Conservation (phyloP, 208 protist genomes). For the Crithidia fasciculata region DNA sequence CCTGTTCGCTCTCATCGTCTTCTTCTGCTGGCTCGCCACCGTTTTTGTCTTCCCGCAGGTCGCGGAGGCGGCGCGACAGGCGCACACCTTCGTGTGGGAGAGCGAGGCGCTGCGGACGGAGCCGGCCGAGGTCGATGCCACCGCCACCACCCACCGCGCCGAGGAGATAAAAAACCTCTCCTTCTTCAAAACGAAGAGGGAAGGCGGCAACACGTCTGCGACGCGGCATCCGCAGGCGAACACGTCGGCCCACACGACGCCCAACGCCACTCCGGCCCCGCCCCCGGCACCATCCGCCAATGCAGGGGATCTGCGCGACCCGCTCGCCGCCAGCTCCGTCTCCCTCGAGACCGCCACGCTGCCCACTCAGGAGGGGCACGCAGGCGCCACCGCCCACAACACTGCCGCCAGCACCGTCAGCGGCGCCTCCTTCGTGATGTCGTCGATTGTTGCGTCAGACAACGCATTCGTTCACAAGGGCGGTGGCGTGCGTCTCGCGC, state of each 20-base stretch:
- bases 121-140: conserved; percentile 25
- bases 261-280: not conserved
- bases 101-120: conserved; percentile 60
- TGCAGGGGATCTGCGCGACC: conserved; percentile 2
- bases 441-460: conserved; percentile 48
- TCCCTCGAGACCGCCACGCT: not conserved
- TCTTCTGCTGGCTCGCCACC: conserved; percentile 40
- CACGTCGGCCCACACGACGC: not conserved
- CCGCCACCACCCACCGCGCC: not conserved
- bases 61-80: conserved; percentile 37
- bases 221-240: not conserved
- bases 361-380: not conserved
- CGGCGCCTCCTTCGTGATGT: conserved; percentile 40
- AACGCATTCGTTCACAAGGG: conserved; percentile 36
- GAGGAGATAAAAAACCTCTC: conserved; percentile 31
- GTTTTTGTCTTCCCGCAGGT: conserved; percentile 59
- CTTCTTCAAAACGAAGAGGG: conserved; percentile 28
- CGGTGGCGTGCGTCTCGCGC: conserved; percentile 47
- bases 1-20: conserved; percentile 45
- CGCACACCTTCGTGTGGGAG: conserved; percentile 74
- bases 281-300: not conserved
- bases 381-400: conserved; percentile 1
- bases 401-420: conserved; percentile 5
- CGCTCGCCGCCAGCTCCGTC: conserved; percentile 4
- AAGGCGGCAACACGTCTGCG: not conserved